Base-by-base conservation (phyloP, 305 asterid species). In the Fraxinus floribunda region DNA sequence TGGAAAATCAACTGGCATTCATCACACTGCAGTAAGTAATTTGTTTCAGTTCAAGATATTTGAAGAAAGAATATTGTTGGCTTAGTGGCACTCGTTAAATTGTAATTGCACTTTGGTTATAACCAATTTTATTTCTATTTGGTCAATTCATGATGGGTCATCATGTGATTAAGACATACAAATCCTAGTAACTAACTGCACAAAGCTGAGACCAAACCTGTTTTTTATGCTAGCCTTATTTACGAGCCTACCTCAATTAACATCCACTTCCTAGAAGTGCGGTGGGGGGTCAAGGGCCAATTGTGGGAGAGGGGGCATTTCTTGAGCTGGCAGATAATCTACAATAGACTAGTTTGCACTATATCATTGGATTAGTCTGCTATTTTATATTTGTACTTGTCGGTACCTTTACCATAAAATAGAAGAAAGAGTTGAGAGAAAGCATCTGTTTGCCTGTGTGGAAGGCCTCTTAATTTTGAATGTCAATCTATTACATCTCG, bases 1-100 rank as follows among this genome's bases (percentile, higher is more conserved):
- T 79, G 99, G 98, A 60, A 97, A 84, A 90, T 93, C 99, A 82
- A 92, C 98, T 83, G 99, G 99, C 83, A 92, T 97, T 86, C 95
- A 84, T 75, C 99, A 97, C 86, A 94, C 97, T 32, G 84, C 98
- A 68, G 99, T 97, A 89, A 94, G 97, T 88, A 60, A 44, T 75
- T 81, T 62, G 74, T 83, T 75, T 78, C 78, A 74, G 66, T 71
- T 80, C 3, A 36, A 29, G 36, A 18, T 22, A 18, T 4, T 73
- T 34, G 76, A 32, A 30, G 36, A 72, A 34, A 11, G 55, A 44
- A 44, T 44, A 44, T 26, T 15, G 46, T 20, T 41, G 46, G 72
- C 36, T 38, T 62, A 41, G 35, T 36, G 11, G 73, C 52, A 11
- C 35, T 41, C 36, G 36, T 71, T 44, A 70, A 35, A 62, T 34